These are phyloP conservation scores for Globisporangium recalcitrans DNA, from an alignment of 352 stramenopile species.

Conservation along the genomic window DNA sequence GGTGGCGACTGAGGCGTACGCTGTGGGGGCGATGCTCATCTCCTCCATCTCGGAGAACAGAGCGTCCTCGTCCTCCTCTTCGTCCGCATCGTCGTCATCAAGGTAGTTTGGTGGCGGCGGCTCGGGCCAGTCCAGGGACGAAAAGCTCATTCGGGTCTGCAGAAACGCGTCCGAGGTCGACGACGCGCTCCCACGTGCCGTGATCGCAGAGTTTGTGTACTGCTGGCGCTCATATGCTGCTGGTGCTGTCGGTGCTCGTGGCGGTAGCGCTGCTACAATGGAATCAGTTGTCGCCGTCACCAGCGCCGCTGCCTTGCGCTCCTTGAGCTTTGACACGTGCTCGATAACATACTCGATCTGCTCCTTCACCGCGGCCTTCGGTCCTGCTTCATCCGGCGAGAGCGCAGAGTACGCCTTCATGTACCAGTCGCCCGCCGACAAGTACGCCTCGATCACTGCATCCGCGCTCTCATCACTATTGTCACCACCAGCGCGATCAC, in stretches of 20 bases:
- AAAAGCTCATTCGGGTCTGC: conserved; percentile 16
- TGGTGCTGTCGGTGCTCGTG: background rate
- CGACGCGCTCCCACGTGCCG: background rate
- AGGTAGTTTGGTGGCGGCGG: conserved; percentile 12
- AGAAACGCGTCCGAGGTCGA: conserved; percentile 6
- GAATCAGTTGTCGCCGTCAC: background rate
- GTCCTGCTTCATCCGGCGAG: conserved; percentile 18
- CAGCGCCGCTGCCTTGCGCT: background rate
- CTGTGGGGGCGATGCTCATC: conserved; percentile 7
- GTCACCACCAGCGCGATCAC: background rate
- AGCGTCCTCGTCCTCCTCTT: background rate
- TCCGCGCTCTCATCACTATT: background rate
- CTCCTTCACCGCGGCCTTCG: conserved; percentile 39
- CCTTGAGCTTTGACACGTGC: conserved; percentile 55
- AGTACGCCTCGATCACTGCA: conserved; percentile 41
- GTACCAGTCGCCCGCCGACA: conserved; percentile 55
- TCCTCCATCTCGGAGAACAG: conserved; percentile 5
- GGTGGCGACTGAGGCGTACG: background rate
- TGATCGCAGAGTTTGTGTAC: background rate
- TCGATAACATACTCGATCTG: conserved; percentile 78
- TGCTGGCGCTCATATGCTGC: background rate
- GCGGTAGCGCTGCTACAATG: background rate
- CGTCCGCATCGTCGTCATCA: background rate
- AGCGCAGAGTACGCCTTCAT: conserved; percentile 61
- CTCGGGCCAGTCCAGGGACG: conserved; percentile 40